These are phyloP conservation scores for Penicillium sp. DNA, from an alignment of 2,329 filamentous ascomycete genomes.

Conservation along the genomic window DNA sequence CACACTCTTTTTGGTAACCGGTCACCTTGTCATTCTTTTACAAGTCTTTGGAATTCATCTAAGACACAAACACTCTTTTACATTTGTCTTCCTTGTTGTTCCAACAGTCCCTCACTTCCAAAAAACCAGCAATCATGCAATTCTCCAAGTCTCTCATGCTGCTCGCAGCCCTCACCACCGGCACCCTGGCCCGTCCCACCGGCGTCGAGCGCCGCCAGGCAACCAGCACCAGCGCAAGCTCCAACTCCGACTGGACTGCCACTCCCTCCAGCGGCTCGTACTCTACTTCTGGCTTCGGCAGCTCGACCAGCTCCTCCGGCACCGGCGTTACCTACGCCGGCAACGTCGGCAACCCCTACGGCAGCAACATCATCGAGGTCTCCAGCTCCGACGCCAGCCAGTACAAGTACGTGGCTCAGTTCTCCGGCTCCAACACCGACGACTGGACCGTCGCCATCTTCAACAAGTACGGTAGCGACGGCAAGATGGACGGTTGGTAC, in stretches of 20 bases:
- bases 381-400: conserved; percentile 27
- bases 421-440: conserved; percentile 35
- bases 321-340: conserved; percentile 35
- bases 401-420: conserved; percentile 42
- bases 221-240: conserved; percentile 7
- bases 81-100: conserved; percentile 1
- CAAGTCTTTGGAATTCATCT: conserved; percentile 3
- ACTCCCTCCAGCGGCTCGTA: conserved; percentile 24
- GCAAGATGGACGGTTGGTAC: conserved; percentile 39
- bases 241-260: conserved; percentile 22
- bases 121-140: conserved; percentile 22
- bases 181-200: conserved; percentile 23
- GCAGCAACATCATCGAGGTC: conserved; percentile 44
- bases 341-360: conserved; percentile 43
- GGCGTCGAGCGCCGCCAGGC: conserved; percentile 21
- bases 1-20: conserved; percentile 9
- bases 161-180: conserved; percentile 32
- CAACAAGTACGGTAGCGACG: conserved; percentile 41
- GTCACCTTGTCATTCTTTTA: conserved; percentile 2
- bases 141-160: conserved; percentile 34
- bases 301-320: conserved; percentile 24
- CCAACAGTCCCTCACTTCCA: not conserved
- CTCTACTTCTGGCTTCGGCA: conserved; percentile 38
- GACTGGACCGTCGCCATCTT: conserved; percentile 42
- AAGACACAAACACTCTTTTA: conserved; percentile 5